Percentiles rank a stretch among this genome's conserved stretches.
These are phyloP conservation scores for Stentor coeruleus DNA, from an alignment of 73 alveolate species.

Conservation along the genomic window DNA sequence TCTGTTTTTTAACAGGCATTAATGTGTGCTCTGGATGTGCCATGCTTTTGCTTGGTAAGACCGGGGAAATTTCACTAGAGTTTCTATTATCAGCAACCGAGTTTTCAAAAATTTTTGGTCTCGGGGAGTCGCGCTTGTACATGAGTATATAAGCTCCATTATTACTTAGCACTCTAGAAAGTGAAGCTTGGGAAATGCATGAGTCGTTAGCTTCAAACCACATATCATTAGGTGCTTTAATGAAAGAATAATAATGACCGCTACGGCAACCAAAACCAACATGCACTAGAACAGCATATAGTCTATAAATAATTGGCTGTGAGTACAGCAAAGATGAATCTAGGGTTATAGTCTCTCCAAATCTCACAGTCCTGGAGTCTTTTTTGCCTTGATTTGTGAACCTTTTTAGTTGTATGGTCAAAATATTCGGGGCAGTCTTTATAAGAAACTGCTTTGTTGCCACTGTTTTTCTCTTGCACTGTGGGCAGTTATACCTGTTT, in stretches of 20 bases:
- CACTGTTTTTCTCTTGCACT: conserved; percentile 69
- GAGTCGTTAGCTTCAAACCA: conserved; percentile 60
- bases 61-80: background rate
- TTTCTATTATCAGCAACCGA: background rate
- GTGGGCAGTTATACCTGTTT: conserved; percentile 75
- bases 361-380: conserved; percentile 29
- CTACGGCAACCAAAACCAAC: conserved; percentile 46
- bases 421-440: conserved; percentile 55
- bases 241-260: conserved; percentile 67
- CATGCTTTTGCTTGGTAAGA: too few species aligned
- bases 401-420: conserved; percentile 45
- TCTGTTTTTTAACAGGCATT: too few species aligned
- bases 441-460: conserved; percentile 78
- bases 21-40: too few species aligned
- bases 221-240: conserved; percentile 35
- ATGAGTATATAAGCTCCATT: conserved; percentile 5
- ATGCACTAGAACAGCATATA: conserved; percentile 65
- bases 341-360: conserved; percentile 33
- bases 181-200: conserved; percentile 30
- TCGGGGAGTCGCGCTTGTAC: background rate
- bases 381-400: conserved; percentile 45
- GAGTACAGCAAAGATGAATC: conserved; percentile 25
- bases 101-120: background rate
- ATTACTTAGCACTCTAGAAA: conserved; percentile 10
- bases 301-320: conserved; percentile 27